These are phyloP conservation scores for Tetrahymena malaccensis DNA, from an alignment of 73 alveolate genomes.

Conservation along the genomic window DNA sequence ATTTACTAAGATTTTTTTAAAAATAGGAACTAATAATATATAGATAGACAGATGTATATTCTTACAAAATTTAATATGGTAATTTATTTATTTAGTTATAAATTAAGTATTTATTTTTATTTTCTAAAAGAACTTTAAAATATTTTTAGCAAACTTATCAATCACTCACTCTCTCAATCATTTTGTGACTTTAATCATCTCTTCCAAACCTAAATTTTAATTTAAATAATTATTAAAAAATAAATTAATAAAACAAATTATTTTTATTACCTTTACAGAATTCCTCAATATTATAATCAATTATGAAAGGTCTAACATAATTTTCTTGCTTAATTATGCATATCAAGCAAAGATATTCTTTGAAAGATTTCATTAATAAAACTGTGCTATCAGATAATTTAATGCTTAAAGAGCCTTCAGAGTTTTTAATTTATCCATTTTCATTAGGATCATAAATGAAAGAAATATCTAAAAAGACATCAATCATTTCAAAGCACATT, in stretches of 20 bases:
- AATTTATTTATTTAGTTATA: no score
- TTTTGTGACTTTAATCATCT: background rate
- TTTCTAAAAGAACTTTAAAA: background rate
- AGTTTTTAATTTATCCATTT: constrained; percentile 41
- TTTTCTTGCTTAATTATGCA: constrained; percentile 71
- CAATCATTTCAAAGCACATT: constrained; percentile 94
- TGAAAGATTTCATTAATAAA: constrained; percentile 4
- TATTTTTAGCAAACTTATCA: background rate
- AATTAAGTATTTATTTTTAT: no score
- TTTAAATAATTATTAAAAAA: background rate
- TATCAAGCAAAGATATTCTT: constrained; percentile 49
- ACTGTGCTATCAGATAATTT: constrained; percentile 38
- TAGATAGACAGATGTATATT: no score
- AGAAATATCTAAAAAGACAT: constrained; percentile 87
- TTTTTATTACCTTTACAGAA: constrained; percentile 48
- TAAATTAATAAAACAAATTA: background rate
- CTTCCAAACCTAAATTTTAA: background rate
- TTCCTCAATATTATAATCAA: constrained; percentile 66
- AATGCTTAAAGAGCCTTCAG: constrained; percentile 50
- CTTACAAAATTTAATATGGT: no score
- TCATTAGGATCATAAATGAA: constrained; percentile 78
- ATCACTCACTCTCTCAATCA: background rate
- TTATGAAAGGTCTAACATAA: constrained; percentile 65
- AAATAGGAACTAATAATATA: no score
- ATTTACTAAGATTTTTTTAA: no score